Percentiles rank a stretch among this genome's conserved stretches.
Conservation (phyloP, 148 eudicot genomes). For the Vaccinium vitisidaea region DNA sequence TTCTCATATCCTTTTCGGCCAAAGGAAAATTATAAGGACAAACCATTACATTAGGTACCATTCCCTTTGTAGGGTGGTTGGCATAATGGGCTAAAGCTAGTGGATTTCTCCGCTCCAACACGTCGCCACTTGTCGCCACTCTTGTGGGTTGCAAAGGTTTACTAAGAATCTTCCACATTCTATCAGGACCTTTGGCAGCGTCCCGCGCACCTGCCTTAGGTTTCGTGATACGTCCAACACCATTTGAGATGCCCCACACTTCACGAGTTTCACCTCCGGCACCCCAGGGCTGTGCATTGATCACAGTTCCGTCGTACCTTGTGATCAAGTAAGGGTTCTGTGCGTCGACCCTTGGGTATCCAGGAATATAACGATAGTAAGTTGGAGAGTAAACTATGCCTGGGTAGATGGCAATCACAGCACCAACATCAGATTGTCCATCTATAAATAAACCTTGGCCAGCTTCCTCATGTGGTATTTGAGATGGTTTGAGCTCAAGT, state of each 20-base stretch:
- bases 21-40: conserved; percentile 86
- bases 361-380: conserved; percentile 82
- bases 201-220: conserved; percentile 21
- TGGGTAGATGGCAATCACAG: conserved; percentile 88
- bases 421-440: conserved; percentile 81
- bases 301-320: conserved; percentile 85
- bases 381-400: conserved; percentile 91
- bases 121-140: conserved; percentile 42
- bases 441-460: conserved; percentile 81
- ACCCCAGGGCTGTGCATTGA: conserved; percentile 96
- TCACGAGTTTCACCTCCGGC: conserved; percentile 65
- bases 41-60: conserved; percentile 82
- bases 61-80: conserved; percentile 73
- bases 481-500: conserved; percentile 66
- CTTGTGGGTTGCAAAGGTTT: conserved; percentile 57
- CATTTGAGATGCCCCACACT: conserved; percentile 57
- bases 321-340: conserved; percentile 81
- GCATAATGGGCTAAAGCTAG: conserved; percentile 86
- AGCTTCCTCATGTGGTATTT: conserved; percentile 81
- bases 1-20: conserved; percentile 65
- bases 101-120: conserved; percentile 80
- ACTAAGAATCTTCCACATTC: conserved; percentile 78
- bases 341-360: conserved; percentile 79
- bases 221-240: conserved; percentile 21
- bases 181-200: conserved; percentile 61